Base-by-base conservation (phyloP, 768 basidiomycete species). In the Hydnum rufescens region DNA sequence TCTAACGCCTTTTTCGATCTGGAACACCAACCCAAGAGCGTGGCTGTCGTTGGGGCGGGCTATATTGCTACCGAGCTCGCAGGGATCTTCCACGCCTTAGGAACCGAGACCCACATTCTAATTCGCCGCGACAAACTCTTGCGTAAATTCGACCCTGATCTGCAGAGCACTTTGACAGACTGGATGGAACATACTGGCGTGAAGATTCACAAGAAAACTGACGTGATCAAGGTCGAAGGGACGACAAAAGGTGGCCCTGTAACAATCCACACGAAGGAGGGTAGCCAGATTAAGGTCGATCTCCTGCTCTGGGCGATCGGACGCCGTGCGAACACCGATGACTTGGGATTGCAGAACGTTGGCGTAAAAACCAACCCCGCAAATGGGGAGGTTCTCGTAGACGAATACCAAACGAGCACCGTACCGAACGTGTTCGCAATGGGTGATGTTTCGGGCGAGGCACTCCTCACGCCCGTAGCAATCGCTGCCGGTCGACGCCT, bases 31-130 rank as follows among this genome's bases (percentile, higher is more conserved):
- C 95, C 95, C 5, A 86, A 82, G 66, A 77, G 89, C 54, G 90
- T 95, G 29, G 92, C 81, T 2, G 81, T 97, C 52, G 80, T 96
- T 42, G 95, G 95, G 44, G 95, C 95, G 13, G 95, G 95, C 1
- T 99, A 99, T 65, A 97, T 99, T 59, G 90, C 90, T 18, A 86
- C 96, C 56, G 95, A 99, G 66, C 77, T 99, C 44, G 88, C 93
- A 3, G 95, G 95, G 19, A 77, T 99, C 52, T 77, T 99, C 67
- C 77, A 96, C 65, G 73, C 85, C 4, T 77, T 95, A 53, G 89
- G 92, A 22, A 74, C 80, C 32, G 88, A 97, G 66, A 90, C 89
- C 4, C 90, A 96, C 63, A 66, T 97, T 58, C 64, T 96, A 64
- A 96, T 96, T 58, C 81, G 95, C 51, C 72, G 79, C 51, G 86